Base-by-base conservation (phyloP, 495 filamentous ascomycete species). In the Apiosordaria backusii region DNA sequence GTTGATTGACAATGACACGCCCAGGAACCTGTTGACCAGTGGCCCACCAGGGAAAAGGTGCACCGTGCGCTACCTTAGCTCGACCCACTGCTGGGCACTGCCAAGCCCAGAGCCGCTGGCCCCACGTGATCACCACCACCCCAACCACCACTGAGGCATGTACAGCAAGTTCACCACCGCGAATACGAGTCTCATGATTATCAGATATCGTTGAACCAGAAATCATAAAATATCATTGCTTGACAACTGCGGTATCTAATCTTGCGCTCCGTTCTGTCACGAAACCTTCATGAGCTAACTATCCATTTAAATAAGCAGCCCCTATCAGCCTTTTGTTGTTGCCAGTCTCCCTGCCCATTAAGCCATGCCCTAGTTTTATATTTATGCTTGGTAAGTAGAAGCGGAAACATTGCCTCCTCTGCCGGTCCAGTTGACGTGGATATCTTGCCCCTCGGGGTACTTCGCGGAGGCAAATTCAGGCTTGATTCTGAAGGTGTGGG, bases 361-460 rank as follows among this genome's bases (percentile, higher is more conserved):
- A 29, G 18, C 24, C 59, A 61, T 21, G 16, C 18, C 19, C 24
- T 19, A 29, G 24, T 45, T 45, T 45, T 45, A 45, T 45, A 45
- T 61, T 89, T 94, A 99, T 85, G 90, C 95, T 78, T 92, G 88
- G 85, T 99, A 99, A 67, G 95, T 98, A 60, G 93, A 97, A 70
- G 95, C 95, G 62, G 91, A 95, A 61, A 98, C 92, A 73, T 99
- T 92, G 79, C 95, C 95, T 75, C 95, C 95, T 74, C 95, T 87
- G 64, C 95, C 96, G 69, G 95, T 99, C 95, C 96, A 99, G 90
- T 99, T 99, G 74, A 98, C 94, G 85, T 99, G 95, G 77, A 95
- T 94, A 77, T 98, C 87, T 83, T 92, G 84, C 77, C 88, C 92
- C 76, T 86, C 89, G 65, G 89, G 89, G 84, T 94, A 93, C 81